These are phyloP conservation scores for Colletotrichum trifolii DNA, from an alignment of 2,329 filamentous ascomycete species.

Conservation along the genomic window DNA sequence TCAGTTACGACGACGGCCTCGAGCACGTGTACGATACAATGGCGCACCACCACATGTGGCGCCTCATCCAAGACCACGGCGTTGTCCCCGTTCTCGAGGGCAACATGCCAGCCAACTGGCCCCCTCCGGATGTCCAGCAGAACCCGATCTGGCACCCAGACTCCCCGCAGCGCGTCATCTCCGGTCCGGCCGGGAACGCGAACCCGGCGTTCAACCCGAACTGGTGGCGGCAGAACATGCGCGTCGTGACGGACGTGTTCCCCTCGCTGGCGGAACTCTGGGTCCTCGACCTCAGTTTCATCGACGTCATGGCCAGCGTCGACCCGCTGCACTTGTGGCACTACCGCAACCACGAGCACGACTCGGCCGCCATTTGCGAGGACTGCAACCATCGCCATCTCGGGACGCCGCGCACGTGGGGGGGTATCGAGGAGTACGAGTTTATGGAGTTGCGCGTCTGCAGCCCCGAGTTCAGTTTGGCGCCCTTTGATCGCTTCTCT, in stretches of 20 bases:
- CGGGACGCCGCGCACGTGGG: not conserved
- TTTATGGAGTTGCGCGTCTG: slow-evolving; percentile 11
- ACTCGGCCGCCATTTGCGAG: not conserved
- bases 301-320: not conserved
- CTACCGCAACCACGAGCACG: not conserved
- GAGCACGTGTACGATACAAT: no score
- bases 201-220: not conserved
- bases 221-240: not conserved
- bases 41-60: not conserved
- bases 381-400: slow-evolving; percentile 2
- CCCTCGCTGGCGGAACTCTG: not conserved
- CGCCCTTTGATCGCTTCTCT: not conserved
- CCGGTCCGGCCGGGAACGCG: not conserved
- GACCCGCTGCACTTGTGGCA: not conserved
- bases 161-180: not conserved
- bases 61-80: not conserved
- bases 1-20: not conserved
- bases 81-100: not conserved
- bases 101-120: not conserved
- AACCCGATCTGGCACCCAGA: not conserved
- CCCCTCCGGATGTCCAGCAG: not conserved
- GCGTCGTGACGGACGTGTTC: slow-evolving; percentile 13
- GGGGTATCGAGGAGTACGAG: not conserved
- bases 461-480: not conserved
- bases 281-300: slow-evolving; percentile 4